Evolutionary conservation across 768 basidiomycete genomes (phyloP).

Genomic region (Leccinum ochraceum): DNA sequence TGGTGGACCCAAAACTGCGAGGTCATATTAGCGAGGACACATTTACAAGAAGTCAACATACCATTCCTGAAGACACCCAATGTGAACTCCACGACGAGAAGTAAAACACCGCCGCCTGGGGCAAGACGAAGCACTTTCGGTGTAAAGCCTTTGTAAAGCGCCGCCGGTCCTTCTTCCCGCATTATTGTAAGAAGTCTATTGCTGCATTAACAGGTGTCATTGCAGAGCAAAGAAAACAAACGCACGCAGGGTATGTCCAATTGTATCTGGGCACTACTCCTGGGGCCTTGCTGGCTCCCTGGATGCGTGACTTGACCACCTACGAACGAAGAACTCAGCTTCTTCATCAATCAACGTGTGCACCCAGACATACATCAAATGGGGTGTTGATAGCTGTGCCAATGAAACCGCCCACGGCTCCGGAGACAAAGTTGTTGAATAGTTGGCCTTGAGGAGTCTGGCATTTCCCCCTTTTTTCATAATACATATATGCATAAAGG

Average conservation of each 20-base stretch:
- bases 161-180: conserved; percentile 82
- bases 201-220: background rate
- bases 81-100: conserved; percentile 92
- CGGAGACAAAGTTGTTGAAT: conserved; percentile 91
- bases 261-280: conserved; percentile 86
- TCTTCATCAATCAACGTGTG: background rate
- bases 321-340: conserved; percentile 31
- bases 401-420: conserved; percentile 84
- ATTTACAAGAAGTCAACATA: conserved; percentile 26
- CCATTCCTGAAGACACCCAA: conserved; percentile 74
- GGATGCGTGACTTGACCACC: conserved; percentile 97
- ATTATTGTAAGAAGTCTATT: conserved; percentile 67
- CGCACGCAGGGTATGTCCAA: conserved; percentile 89
- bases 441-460: conserved; percentile 70
- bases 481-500: background rate
- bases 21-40: conserved; percentile 3
- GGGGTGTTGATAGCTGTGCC: conserved; percentile 94
- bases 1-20: conserved; percentile 33
- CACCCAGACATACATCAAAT: conserved; percentile 44
- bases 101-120: conserved; percentile 91
- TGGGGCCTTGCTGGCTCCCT: conserved; percentile 63
- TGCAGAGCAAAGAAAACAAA: background rate
- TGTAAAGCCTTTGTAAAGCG: conserved; percentile 93
- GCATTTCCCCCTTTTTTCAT: background rate
- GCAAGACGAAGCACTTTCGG: conserved; percentile 95